Base-by-base conservation (phyloP, 2,329 filamentous ascomycete species). In the Coleophoma eucalyptorum region DNA sequence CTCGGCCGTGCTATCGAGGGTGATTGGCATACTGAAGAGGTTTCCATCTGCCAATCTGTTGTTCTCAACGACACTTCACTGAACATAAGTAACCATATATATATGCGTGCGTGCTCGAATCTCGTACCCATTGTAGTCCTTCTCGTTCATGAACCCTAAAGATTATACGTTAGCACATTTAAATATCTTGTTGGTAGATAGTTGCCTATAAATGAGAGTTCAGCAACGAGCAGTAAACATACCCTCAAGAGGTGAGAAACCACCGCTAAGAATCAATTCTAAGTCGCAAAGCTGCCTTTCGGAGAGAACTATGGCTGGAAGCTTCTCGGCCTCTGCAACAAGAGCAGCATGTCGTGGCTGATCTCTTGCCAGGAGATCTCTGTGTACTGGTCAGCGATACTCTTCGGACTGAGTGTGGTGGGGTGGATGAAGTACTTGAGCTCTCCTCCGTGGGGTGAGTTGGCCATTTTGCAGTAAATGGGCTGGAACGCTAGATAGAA, bases 261-360 rank as follows among this genome's bases (percentile, higher is more conserved):
- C 94, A 69, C 94, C 94, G 72, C 91, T 97, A 72, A 99, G 85
- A 67, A 99, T 91, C 73, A 99, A 76, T 75, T 99, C 94, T 61
- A 99, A 81, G 80, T 99, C 94, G 75, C 94, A 99, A 46, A 99
- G 85, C 75, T 99, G 94, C 65, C 94, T 86, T 80, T 99, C 94
- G 47, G 83, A 88, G 60, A 99, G 84, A 53, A 87, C 76, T 61
- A 99, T 79, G 35, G 93, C 89, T 35, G 91, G 90, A 43, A 97
- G 84, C 32, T 69, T 86, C 78, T 96, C 92, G 40, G 93, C 89
- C 76, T 99, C 94, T 43, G 81, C 82, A 50, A 78, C 76, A 57
- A 99, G 87, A 76, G 96, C 78, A 57, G 79, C 79, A 60, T 94
- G 87, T 67, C 88, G 85, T 61, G 89, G 89, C 57, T 86, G 81